Evolutionary conservation across 768 basidiomycete species (phyloP), one percentile per base, ranked within the genome.

Genomic region (Lepiota venenata): DNA sequence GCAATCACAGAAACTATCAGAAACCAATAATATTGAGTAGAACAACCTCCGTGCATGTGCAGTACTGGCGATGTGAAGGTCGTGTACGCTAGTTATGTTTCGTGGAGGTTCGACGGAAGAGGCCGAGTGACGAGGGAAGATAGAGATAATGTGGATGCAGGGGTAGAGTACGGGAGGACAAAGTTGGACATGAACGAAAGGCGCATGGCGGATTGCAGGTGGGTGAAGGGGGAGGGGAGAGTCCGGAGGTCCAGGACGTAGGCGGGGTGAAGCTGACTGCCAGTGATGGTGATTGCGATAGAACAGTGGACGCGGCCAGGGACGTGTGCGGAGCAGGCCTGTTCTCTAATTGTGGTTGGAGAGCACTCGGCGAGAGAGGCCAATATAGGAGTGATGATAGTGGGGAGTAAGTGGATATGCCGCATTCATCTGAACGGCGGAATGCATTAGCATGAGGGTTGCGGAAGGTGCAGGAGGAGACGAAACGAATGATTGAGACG

Each of bases 101-200:
- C 88, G 88, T 0, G 88, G 88, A 0, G 85, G 84, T 29, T 86
- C 79, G 32, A 72, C 64, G 2, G 78, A 67, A 0, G 76, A 69
- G 0, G 81, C 79, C 1, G 84, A 79, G 81, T 83, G 0, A 91
- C 91, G 49, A 93, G 78, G 3, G 83, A 81, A 0, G 84, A 83
- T 2, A 96, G 79, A 1, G 91, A 80, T 39, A 86, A 77, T 10
- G 84, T 83, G 10, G 86, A 77, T 0, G 84, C 74, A 0, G 93
- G 93, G 0, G 90, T 83, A 0, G 86, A 88, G 0, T 86, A 74
- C 38, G 94, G 81, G 2, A 95, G 78, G 67, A 94, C 93, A 22
- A 86, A 81, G 68, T 94, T 93, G 3, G 91, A 89, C 70, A 95
- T 81, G 76, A 94, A 96, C 0, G 91, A 93, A 10, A 93, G 81